Evolutionary conservation across 192 early-diverging fungal species (phyloP), one percentile per base, ranked within the genome.

Genomic region (Linnemannia hyalina): DNA sequence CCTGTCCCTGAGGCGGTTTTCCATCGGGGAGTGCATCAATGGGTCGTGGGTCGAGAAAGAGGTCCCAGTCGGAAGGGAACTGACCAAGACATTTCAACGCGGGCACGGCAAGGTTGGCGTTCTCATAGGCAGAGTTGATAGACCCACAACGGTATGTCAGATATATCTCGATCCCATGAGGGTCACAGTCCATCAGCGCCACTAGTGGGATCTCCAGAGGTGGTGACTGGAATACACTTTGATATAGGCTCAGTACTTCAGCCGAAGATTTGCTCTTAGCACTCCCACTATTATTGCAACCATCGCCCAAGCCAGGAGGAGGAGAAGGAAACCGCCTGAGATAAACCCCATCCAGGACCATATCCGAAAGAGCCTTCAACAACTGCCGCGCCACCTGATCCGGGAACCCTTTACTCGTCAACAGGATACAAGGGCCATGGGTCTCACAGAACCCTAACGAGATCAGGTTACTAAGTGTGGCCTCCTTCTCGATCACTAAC

Each of bases 321-420:
- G 32, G 3, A 36, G 4, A 15, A 29, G 13, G 29, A 46, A 35
- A 70, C 47, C 10, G 49, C 26, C 44, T 32, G 7, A 63, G 7
- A 46, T 54, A 63, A 1, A 77, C 46, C 36, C 80, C 76, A 7
- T 57, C 70, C 6, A 70, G 36, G 2, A 81, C 47, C 84, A 86
- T 86, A 32, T 78, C 71, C 22, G 70, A 68, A 3, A 86, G 38
- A 13, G 32, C 55, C 42, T 74, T 77, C 9, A 86, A 32, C 9
- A 86, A 26, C 22, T 35, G 72, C 4, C 84, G 70, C 46, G 72
- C 70, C 0, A 70, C 84, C 49, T 38, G 46, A 35, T 86, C 84
- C 0, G 84, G 84, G 36, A 78, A 86, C 26, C 84, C 84, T 78
- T 86, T 86, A 54, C 84, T 81, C 8, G 84, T 81, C 75, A 86